Conservation (phyloP, 805 yeast species). For the Schwanniomyces sp. region DNA sequence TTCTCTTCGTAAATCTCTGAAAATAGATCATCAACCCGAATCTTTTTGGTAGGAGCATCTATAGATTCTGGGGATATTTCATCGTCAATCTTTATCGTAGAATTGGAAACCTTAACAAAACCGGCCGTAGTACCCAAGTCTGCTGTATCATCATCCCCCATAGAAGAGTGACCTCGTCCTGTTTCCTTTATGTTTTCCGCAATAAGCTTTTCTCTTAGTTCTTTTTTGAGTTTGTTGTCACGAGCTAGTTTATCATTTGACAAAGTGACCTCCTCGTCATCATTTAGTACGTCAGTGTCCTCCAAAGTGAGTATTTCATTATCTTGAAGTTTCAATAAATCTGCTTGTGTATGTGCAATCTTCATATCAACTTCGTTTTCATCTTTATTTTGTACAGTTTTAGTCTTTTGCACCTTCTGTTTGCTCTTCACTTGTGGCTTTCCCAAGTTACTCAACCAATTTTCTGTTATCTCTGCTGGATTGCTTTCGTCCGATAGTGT, state of each 20-base stretch:
- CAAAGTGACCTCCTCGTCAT: slow-evolving; percentile 30
- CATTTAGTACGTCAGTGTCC: slow-evolving; percentile 43
- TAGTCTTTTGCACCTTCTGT: slow-evolving; percentile 2
- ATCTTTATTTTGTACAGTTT: slow-evolving; percentile 1
- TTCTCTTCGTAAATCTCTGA: slow-evolving; percentile 5
- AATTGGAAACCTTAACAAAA: slow-evolving; percentile 4
- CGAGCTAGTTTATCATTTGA: slow-evolving; percentile 34
- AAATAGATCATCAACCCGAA: neutral
- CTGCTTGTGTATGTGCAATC: slow-evolving; percentile 46
- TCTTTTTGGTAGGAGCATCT: neutral
- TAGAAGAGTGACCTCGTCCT: slow-evolving; percentile 12
- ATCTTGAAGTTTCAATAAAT: slow-evolving; percentile 36
- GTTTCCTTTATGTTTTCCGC: slow-evolving; percentile 21
- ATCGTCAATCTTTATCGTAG: slow-evolving; percentile 3
- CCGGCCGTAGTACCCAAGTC: slow-evolving; percentile 9
- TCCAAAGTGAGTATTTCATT: slow-evolving; percentile 57
- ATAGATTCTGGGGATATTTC: neutral
- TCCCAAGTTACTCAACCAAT: slow-evolving; percentile 40
- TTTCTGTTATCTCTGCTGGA: slow-evolving; percentile 29
- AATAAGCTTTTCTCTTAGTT: slow-evolving; percentile 24
- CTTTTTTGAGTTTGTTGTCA: slow-evolving; percentile 26
- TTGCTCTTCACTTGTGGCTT: slow-evolving; percentile 8
- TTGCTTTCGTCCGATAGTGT: slow-evolving; percentile 24
- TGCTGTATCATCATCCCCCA: slow-evolving; percentile 12
- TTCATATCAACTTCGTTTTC: slow-evolving; percentile 26